A percentile compares a stretch with the other conserved stretches of the same genome.
phyloP scores from a whole-genome alignment of 2,329 filamentous ascomycete species.

The Fonsecaea nubica region DNA sequence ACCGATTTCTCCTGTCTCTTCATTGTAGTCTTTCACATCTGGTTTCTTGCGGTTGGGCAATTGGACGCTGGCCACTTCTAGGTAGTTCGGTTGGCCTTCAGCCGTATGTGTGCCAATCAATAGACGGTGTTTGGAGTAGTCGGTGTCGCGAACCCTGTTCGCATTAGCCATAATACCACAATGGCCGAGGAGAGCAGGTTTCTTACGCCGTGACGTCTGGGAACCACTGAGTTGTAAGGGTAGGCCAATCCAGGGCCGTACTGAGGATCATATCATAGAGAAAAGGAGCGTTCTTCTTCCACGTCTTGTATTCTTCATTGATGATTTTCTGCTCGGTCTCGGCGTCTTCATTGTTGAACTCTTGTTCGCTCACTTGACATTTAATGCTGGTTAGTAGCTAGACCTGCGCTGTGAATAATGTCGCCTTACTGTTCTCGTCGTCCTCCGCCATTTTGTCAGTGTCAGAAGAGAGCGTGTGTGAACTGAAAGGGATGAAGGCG shows the following conservation, averaged over 20 bases:
- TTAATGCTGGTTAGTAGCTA: conserved; percentile 16
- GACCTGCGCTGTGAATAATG: conserved; percentile 5
- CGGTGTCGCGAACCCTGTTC: conserved; percentile 75
- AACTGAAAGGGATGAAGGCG: not conserved
- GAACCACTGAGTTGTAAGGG: conserved; percentile 96
- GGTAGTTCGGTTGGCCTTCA: conserved; percentile 81
- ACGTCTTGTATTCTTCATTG: conserved; percentile 90
- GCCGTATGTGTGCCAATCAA: conserved; percentile 95
- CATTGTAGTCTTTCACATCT: conserved; percentile 85
- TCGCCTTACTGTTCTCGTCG: conserved; percentile 40
- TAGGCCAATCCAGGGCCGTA: conserved; percentile 95
- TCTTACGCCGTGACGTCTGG: conserved; percentile 83
- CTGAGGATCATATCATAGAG: conserved; percentile 98
- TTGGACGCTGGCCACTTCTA: conserved; percentile 93
- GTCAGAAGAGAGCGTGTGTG: not conserved
- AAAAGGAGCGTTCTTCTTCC: conserved; percentile 99
- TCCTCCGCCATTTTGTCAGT: conserved; percentile 39
- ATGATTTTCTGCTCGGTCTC: conserved; percentile 40
- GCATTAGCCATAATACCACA: conserved; percentile 24
- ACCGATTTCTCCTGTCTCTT: conserved; percentile 89
- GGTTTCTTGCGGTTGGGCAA: conserved; percentile 77
- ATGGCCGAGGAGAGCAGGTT: not conserved
- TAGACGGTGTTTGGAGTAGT: conserved; percentile 84
- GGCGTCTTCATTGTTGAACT: conserved; percentile 85
- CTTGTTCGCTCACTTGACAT: conserved; percentile 47